These are phyloP conservation scores for Silene coronaria DNA, from an alignment of 179 eudicot genomes.

Conservation along the genomic window DNA sequence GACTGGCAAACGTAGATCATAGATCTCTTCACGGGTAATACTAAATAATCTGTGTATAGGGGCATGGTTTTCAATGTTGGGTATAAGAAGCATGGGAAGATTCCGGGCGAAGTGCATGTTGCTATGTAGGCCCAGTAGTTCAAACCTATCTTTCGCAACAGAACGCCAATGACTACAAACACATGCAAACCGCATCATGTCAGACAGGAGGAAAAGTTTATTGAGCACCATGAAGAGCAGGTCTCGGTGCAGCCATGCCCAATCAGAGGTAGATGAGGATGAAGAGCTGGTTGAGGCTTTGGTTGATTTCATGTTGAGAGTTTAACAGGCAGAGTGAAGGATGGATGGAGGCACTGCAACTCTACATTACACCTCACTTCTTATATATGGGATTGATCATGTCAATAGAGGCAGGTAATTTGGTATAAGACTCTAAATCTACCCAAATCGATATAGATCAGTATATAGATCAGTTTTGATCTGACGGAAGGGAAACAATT, in stretches of 20 bases:
- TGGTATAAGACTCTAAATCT: conserved; percentile 13
- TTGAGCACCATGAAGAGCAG: conserved; percentile 14
- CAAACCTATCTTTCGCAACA: conserved; percentile 13
- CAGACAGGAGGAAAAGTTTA: conserved; percentile 22
- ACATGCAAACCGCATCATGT: conserved; percentile 11
- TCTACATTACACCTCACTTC: neutral
- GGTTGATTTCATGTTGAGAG: conserved; percentile 9
- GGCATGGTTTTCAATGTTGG: conserved; percentile 1
- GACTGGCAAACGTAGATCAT: conserved; percentile 16
- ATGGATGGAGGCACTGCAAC: neutral
- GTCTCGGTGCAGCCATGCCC: conserved; percentile 17
- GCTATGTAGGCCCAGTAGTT: conserved; percentile 7
- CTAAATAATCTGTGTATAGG: conserved; percentile 1
- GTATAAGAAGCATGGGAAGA: conserved; percentile 17
- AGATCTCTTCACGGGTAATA: conserved; percentile 6
- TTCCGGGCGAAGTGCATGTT: conserved; percentile 8
- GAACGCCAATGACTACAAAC: conserved; percentile 19
- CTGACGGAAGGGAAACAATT: neutral
- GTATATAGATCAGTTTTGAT: neutral
- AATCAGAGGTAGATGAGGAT: conserved; percentile 7
- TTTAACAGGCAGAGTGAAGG: neutral
- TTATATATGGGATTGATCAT: neutral
- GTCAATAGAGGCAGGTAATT: neutral
- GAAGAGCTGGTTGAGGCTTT: conserved; percentile 1
- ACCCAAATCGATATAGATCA: conserved; percentile 6